phyloP scores from a whole-genome alignment of 805 yeast genomes.

The Ogataea neopini region DNA sequence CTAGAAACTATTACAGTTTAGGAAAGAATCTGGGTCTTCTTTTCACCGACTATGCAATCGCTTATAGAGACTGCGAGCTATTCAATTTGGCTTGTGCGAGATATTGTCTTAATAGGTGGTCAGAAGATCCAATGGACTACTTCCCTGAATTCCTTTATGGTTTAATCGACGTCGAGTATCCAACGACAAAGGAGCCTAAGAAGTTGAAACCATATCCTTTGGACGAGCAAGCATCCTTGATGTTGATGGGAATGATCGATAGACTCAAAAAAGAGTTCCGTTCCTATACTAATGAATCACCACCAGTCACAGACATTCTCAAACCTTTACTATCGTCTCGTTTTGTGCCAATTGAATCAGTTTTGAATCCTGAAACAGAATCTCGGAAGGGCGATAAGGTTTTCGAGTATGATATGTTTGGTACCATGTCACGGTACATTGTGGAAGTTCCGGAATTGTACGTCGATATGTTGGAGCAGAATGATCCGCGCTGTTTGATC shows the following conservation, averaged over 20 bases:
- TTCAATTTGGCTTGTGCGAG: conserved; percentile 25
- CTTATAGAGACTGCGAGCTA: conserved; percentile 11
- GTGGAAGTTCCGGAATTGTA: conserved; percentile 24
- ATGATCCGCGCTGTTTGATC: conserved; percentile 26
- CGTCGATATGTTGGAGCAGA: conserved; percentile 17
- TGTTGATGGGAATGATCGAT: conserved; percentile 16
- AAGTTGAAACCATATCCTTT: conserved; percentile 12
- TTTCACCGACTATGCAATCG: conserved; percentile 19
- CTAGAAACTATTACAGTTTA: conserved; percentile 21
- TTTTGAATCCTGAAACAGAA: conserved; percentile 11
- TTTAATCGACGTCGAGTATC: conserved; percentile 19
- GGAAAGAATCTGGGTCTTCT: conserved; percentile 22
- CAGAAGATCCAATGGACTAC: conserved; percentile 17
- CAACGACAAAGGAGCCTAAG: conserved; percentile 4
- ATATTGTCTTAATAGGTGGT: conserved; percentile 25
- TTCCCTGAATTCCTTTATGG: conserved; percentile 29
- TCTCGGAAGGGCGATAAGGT: neutral
- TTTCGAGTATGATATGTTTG: conserved; percentile 27
- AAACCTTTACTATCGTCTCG: conserved; percentile 6
- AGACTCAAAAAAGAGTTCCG: conserved; percentile 26
- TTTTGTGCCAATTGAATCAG: conserved; percentile 21
- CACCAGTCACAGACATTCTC: conserved; percentile 6
- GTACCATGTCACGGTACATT: conserved; percentile 24
- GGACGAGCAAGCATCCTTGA: conserved; percentile 10
- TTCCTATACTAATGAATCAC: conserved; percentile 19